Percentiles rank a stretch among this genome's conserved stretches.
phyloP scores from a whole-genome alignment of 345 rosid genomes.

The Corymbia maculata region DNA sequence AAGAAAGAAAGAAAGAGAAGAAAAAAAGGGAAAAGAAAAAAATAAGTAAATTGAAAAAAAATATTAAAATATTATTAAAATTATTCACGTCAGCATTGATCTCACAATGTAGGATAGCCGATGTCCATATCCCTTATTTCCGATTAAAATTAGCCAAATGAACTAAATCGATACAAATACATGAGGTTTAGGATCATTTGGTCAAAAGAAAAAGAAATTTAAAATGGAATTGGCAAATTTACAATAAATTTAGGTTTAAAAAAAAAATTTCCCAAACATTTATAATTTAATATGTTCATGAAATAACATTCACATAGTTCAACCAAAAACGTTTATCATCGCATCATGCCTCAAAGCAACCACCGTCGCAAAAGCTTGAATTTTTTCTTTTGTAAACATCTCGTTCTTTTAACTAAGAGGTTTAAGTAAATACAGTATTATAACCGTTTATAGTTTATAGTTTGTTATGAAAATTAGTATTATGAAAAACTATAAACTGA shows the following conservation, averaged over 20 bases:
- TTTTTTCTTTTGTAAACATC: background rate
- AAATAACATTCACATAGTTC: background rate
- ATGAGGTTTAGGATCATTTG: background rate
- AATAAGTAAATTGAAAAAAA: too few relatives aligned
- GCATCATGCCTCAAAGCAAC: background rate
- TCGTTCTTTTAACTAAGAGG: background rate
- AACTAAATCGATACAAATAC: background rate
- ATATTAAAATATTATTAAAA: too few relatives aligned
- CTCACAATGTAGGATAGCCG: background rate
- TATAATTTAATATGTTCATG: background rate
- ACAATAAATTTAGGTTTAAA: background rate
- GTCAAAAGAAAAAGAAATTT: too few relatives aligned
- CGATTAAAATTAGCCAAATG: too few relatives aligned
- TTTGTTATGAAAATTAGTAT: too few relatives aligned
- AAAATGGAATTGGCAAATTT: too few relatives aligned
- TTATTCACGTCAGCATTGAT: accelerated
- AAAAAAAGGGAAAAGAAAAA: too few relatives aligned
- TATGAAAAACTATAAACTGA: too few relatives aligned
- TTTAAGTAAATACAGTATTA: too few relatives aligned
- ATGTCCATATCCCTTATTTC: too few relatives aligned
- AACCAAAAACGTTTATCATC: background rate
- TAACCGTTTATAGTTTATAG: too few relatives aligned
- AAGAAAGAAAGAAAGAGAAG: background rate
- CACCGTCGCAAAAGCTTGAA: background rate
- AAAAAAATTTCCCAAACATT: background rate